phyloP scores from a whole-genome alignment of 1,284 basidiomycete genomes.

The Heterobasidion irregulare region DNA sequence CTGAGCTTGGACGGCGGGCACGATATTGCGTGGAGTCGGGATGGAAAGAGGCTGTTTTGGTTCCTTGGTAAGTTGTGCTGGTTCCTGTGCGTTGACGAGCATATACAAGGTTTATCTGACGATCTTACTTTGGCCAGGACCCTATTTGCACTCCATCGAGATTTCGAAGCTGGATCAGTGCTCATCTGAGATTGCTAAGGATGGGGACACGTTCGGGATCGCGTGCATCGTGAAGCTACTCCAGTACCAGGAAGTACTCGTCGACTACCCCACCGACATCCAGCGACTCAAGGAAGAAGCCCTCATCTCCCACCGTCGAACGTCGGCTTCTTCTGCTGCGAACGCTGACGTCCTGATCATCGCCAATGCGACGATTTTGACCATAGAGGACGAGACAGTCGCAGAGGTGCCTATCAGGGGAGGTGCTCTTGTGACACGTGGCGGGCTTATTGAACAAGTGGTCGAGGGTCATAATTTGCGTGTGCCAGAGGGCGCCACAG shows the following conservation, averaged over 20 bases:
- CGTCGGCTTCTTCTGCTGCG: background rate
- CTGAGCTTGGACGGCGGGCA: constrained; percentile 67
- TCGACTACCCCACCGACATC: constrained; percentile 54
- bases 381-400: background rate
- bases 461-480: background rate
- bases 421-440: background rate
- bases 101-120: background rate
- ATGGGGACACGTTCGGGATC: constrained; percentile 48
- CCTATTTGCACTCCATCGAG: constrained; percentile 55
- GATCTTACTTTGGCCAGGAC: constrained; percentile 31
- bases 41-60: constrained; percentile 62
- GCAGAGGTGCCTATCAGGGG: background rate
- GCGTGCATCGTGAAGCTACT: constrained; percentile 44
- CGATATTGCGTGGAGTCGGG: constrained; percentile 49
- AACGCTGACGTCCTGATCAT: background rate
- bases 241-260: constrained; percentile 44
- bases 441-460: background rate
- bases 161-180: constrained; percentile 43
- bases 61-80: constrained; percentile 43
- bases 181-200: constrained; percentile 33
- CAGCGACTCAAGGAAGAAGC: constrained; percentile 33
- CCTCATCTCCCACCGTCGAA: background rate
- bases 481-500: background rate
- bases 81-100: background rate
- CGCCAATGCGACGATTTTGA: background rate